Evolutionary conservation across 768 basidiomycete species (phyloP), one percentile per base, ranked within the genome.

Genomic region (Tylopilus balloui): DNA sequence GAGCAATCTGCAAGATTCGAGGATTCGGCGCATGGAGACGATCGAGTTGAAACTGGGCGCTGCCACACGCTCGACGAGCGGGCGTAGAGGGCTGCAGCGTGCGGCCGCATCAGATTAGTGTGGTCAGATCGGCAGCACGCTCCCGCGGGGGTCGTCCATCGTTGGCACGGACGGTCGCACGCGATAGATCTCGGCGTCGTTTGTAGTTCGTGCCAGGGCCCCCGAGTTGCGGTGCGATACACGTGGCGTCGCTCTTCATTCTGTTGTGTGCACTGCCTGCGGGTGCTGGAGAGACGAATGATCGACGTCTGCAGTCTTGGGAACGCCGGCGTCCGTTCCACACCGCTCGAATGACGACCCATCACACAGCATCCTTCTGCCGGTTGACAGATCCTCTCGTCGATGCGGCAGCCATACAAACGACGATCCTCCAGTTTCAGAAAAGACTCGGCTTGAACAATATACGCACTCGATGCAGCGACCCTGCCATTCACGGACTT

Each of bases 171-270:
- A n/a, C n/a, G n/a, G n/a, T n/a, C n/a, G n/a, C n/a, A n/a, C n/a
- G n/a, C n/a, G n/a, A n/a, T n/a, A n/a, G n/a, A n/a, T n/a, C n/a
- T n/a, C n/a, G n/a, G n/a, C n/a, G n/a, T n/a, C n/a, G n/a, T n/a
- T n/a, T n/a, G n/a, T n/a, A n/a, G n/a, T n/a, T n/a, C n/a, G n/a
- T n/a, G n/a, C n/a, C n/a, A n/a, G n/a, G n/a, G n/a, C n/a, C n/a
- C n/a, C n/a, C n/a, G n/a, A n/a, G n/a, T n/a, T n/a, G n/a, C n/a
- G n/a, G n/a, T 48, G 25, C 43, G 5, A 11, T 13, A 53, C 57
- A 60, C 58, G 57, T 60, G n/a, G 58, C 27, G 49, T 60, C 50
- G 27, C 34, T 46, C 52, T 19, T 6, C 28, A 15, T 44, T 36
- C 28, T 25, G 20, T 23, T 19, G 13, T n/a, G n/a, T n/a, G n/a